Percentiles rank a stretch among this genome's conserved stretches.
These are phyloP conservation scores for Pichia scutulata DNA, from an alignment of 805 yeast species.

Conservation along the genomic window DNA sequence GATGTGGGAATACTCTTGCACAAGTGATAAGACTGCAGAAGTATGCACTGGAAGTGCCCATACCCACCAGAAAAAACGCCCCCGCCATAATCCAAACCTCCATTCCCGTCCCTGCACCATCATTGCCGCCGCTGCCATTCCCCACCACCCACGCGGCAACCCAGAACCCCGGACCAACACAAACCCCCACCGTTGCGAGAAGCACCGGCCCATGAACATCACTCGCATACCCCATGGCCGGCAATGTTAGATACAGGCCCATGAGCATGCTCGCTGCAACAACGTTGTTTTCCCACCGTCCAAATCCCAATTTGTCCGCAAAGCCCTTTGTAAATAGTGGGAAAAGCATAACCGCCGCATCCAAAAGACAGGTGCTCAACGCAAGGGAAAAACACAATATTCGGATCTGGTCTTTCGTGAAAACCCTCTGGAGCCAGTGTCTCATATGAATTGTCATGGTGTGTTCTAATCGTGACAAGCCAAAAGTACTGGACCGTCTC, in stretches of 20 bases:
- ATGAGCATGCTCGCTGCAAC: slow-evolving; percentile 67
- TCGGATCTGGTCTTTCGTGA: slow-evolving; percentile 37
- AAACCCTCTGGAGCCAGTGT: slow-evolving; percentile 32
- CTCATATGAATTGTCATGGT: slow-evolving; percentile 39
- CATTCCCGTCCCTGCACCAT: slow-evolving; percentile 5
- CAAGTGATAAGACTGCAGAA: slow-evolving; percentile 70
- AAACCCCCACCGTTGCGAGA: slow-evolving; percentile 51
- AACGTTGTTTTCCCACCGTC: slow-evolving; percentile 58
- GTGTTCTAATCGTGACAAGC: slow-evolving; percentile 29
- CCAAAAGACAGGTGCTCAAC: slow-evolving; percentile 57
- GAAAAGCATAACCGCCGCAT: slow-evolving; percentile 78
- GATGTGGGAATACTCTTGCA: slow-evolving; percentile 74
- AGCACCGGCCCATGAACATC: slow-evolving; percentile 81
- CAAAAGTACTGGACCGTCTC: neutral
- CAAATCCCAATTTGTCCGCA: slow-evolving; percentile 47
- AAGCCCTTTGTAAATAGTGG: slow-evolving; percentile 72
- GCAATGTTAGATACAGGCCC: slow-evolving; percentile 82
- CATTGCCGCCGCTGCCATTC: slow-evolving; percentile 24
- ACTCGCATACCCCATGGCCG: slow-evolving; percentile 72
- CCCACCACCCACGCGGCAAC: slow-evolving; percentile 34
- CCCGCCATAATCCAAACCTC: slow-evolving; percentile 33
- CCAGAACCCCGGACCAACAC: slow-evolving; percentile 64
- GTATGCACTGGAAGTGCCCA: slow-evolving; percentile 66
- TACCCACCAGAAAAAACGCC: slow-evolving; percentile 54
- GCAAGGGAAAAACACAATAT: slow-evolving; percentile 49